Conservation (phyloP, 2,329 filamentous ascomycete species). For the Allantophomopsis lycopodina region DNA sequence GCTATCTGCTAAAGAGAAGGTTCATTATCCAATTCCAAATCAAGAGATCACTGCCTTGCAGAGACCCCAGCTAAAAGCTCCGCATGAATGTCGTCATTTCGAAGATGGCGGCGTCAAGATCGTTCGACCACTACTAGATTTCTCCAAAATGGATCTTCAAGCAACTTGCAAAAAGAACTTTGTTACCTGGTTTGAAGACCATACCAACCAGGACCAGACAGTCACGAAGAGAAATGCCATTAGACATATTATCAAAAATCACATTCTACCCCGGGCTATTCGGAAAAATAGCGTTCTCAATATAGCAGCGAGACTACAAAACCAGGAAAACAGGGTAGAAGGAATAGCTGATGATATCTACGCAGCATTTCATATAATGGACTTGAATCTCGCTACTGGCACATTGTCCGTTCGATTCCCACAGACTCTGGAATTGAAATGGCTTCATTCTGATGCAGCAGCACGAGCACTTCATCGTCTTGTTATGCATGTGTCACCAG, state of each 20-base stretch:
- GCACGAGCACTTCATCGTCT: too few relatives aligned
- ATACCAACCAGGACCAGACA: slow-evolving; percentile 65
- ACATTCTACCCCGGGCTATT: slow-evolving; percentile 56
- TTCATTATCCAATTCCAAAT: slow-evolving; percentile 3
- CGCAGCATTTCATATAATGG: too few relatives aligned
- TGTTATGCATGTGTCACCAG: too few relatives aligned
- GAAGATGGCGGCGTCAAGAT: slow-evolving; percentile 55
- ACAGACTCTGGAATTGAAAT: too few relatives aligned
- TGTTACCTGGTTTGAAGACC: slow-evolving; percentile 71
- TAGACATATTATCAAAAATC: slow-evolving; percentile 45
- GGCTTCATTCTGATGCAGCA: too few relatives aligned
- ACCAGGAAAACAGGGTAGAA: too few relatives aligned
- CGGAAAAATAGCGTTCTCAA: slow-evolving; percentile 48
- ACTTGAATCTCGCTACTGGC: too few relatives aligned
- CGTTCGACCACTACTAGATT: slow-evolving; percentile 55
- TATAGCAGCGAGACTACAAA: too few relatives aligned
- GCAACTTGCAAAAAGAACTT: slow-evolving; percentile 57
- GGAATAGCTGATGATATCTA: too few relatives aligned
- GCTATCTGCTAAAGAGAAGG: slow-evolving; percentile 3
- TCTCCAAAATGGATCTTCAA: slow-evolving; percentile 60
- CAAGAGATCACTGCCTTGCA: slow-evolving; percentile 3
- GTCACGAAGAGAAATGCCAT: slow-evolving; percentile 74
- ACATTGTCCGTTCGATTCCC: too few relatives aligned
- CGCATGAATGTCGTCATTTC: slow-evolving; percentile 17
- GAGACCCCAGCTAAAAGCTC: slow-evolving; percentile 2